Evolutionary conservation across 441 rosid species (phyloP), one percentile per base, ranked within the genome.

Genomic region (Melastoma candidum): DNA sequence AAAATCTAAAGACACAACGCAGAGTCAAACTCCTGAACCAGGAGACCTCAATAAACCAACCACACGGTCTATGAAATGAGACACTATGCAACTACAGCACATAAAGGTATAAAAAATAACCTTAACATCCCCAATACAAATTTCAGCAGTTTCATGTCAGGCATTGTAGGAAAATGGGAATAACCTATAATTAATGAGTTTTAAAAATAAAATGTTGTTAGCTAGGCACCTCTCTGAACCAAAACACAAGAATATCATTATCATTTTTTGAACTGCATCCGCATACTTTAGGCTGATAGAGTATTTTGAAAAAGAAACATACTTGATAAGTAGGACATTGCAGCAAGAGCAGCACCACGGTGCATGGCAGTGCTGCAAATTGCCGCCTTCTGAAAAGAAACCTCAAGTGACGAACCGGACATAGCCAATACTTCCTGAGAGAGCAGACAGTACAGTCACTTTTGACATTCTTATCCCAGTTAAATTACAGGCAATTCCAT

Each of bases 321-420:
- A 85, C 97, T 84, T 32, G 98, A 84, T 59, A 92, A 76, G 71
- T 88, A 86, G 26, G 98, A 88, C 92, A 92, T 82, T 66, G 98
- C 97, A 24, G 88, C 95, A 58, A 92, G 76, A 48, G 98, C 95
- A 54, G 98, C 97, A 59, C 92, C 97, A 45, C 97, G 85, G 70
- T 92, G 98, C 97, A 92, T 92, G 25, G 97, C 98, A 14, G 98
- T 88, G 77, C 95, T 85, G 74, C 95, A 84, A 71, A 92, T 84
- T 54, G 98, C 98, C 29, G 97, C 97, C 83, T 85, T 92, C 66
- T 85, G 97, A 72, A 92, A 85, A 60, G 97, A 88, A 68, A 77
- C 74, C 72, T 92, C 97, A 59, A 92, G 85, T 66, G 85, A 80
- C 22, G 85, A 70, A 65, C 86, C 97, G 53, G 80, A 84, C 57